Base-by-base conservation (phyloP, 1,284 basidiomycete species). In the Vanrija pseudolonga region DNA sequence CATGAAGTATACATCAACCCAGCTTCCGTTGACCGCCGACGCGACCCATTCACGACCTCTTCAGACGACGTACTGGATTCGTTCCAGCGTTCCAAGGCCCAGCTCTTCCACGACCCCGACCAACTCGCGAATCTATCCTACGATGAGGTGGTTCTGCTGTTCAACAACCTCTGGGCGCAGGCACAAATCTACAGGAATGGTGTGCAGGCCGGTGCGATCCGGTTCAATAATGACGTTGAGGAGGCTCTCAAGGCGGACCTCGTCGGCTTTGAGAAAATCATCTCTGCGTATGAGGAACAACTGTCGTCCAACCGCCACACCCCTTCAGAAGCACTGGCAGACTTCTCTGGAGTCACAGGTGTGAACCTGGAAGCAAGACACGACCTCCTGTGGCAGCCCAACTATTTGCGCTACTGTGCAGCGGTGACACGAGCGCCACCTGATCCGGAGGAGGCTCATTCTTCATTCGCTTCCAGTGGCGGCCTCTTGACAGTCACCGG, bases 91-190 rank as follows among this genome's bases (percentile, higher is more conserved):
- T 73, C 81, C 56, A 85, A 84, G 66, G 61, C 69, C 28, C 28
- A 42, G 4, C 18, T 55, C 12, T 51, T 28, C 38, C 54, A 43
- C 37, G 53, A 56, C 12, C 40, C 51, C 5, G 73, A 80, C 6
- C 80, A 82, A 18, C 70, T 88, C 7, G 59, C 63, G 2, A 62
- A 66, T 6, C 73, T 71, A 50, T 80, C 81, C 11, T 85, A 83
- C 62, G 89, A 90, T 74, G 88, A 90, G 62, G 66, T 87, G 4
- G 82, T 85, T 1, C 76, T 87, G 6, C 78, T 83, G 42, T 80
- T 80, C 59, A 79, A 81, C 12, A 70, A 79, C 17, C 72, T 89
- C 6, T 86, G 84, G 81, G 81, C 77, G 0, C 87, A 90, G 63
- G 67, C 84, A 18, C 83, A 87, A 53, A 79, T 89, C 17, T 69